Percentiles rank a stretch among this genome's conserved stretches.
Evolutionary conservation across 176 grass and related monocot genomes (phyloP).

Genomic region (Neostapfia colusana): DNA sequence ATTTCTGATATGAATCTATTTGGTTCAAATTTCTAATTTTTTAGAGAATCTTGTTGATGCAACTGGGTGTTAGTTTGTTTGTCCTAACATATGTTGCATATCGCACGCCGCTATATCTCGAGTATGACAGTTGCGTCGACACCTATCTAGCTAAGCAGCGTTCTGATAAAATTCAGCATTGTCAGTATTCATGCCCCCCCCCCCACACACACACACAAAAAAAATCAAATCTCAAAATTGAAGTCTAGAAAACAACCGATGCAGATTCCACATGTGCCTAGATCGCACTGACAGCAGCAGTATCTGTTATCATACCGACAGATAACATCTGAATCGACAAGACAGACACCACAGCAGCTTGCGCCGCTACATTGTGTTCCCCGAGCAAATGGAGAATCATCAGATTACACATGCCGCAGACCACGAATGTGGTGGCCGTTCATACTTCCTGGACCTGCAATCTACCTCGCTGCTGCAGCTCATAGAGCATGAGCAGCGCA

Average conservation of each 20-base stretch:
- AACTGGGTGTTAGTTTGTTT: too few species aligned
- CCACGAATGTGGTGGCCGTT: conserved; percentile 8
- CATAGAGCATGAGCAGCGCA: conserved; percentile 69
- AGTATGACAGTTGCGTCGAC: not conserved
- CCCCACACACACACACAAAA: too few species aligned
- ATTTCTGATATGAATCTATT: too few species aligned
- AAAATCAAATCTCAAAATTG: not conserved
- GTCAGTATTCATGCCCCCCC: not conserved
- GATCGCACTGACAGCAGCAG: not conserved
- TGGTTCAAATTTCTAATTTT: too few species aligned
- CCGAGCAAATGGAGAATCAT: conserved; percentile 1
- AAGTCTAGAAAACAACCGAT: not conserved
- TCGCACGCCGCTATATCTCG: not conserved
- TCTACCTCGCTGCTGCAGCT: conserved; percentile 59
- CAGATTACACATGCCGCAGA: not conserved
- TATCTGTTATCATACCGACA: not conserved
- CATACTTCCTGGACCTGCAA: conserved; percentile 57
- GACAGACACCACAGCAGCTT: not conserved
- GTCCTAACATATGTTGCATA: too few species aligned
- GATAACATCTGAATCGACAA: not conserved
- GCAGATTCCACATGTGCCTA: conserved; percentile 2
- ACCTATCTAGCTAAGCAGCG: not conserved
- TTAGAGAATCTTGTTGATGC: too few species aligned
- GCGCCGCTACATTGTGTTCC: not conserved
- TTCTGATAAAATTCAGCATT: not conserved